These are phyloP conservation scores for Aspergillus indologenus DNA, from an alignment of 495 filamentous ascomycete species.

Conservation along the genomic window DNA sequence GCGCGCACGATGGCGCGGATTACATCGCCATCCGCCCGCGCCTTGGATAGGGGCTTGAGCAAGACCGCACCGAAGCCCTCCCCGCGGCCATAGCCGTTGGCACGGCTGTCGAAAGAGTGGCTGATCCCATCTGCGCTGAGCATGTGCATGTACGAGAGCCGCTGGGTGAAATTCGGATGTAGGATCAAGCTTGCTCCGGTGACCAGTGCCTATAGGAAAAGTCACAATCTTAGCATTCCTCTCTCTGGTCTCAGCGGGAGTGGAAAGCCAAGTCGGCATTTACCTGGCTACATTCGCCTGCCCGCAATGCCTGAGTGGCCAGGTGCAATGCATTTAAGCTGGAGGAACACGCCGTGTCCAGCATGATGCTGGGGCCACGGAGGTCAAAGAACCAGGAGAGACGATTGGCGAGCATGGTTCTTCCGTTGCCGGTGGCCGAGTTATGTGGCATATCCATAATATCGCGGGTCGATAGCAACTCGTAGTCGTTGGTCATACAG, in stretches of 20 bases:
- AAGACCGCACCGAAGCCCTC: conserved; percentile 30
- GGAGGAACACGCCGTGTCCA: conserved; percentile 46
- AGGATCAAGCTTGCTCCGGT: conserved; percentile 27
- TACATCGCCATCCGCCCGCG: conserved; percentile 29
- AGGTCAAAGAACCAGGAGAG: conserved; percentile 43
- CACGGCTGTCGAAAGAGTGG: conserved; percentile 31
- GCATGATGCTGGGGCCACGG: conserved; percentile 35
- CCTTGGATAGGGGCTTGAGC: conserved; percentile 29
- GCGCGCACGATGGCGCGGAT: conserved; percentile 33
- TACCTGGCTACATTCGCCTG: conserved; percentile 39
- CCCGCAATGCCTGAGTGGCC: conserved; percentile 37
- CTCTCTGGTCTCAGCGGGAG: no score
- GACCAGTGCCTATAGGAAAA: conserved; percentile 20
- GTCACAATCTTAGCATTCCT: no score
- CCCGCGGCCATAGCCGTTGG: conserved; percentile 34
- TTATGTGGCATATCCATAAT: no score
- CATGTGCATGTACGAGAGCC: conserved; percentile 28
- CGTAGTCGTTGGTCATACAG: conserved; percentile 47
- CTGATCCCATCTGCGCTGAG: conserved; percentile 27
- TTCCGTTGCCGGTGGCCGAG: conserved; percentile 27
- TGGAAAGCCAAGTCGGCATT: no score
- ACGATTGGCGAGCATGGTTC: conserved; percentile 42
- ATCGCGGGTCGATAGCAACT: conserved; percentile 23
- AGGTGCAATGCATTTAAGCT: conserved; percentile 38
- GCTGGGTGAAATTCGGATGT: conserved; percentile 25